Evolutionary conservation across 345 rosid genomes (phyloP).

Genomic region (Psidium guajava): DNA sequence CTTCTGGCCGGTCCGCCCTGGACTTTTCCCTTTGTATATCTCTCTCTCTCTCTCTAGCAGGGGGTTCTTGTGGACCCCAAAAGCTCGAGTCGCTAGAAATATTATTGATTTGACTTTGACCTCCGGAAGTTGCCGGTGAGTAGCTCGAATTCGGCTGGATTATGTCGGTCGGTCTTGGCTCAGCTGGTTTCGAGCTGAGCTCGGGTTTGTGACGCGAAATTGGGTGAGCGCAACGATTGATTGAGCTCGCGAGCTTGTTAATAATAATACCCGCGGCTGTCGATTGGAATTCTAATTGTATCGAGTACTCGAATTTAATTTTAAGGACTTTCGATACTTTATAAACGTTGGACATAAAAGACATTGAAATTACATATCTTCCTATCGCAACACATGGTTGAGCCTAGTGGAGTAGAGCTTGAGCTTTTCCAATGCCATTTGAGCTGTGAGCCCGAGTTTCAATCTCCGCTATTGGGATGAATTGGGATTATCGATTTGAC

Average conservation of each 20-base stretch:
- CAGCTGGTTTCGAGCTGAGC: neutral
- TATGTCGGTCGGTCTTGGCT: neutral
- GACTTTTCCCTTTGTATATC: neutral
- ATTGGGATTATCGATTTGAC: accelerated
- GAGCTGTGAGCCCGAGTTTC: neutral
- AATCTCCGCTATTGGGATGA: neutral
- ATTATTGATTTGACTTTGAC: neutral
- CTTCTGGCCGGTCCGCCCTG: too few relatives aligned
- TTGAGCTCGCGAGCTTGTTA: neutral
- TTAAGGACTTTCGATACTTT: too few relatives aligned
- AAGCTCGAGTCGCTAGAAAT: neutral
- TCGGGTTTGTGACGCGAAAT: neutral
- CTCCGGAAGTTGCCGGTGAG: neutral
- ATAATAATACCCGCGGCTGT: neutral
- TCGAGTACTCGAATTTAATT: neutral
- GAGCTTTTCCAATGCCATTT: neutral
- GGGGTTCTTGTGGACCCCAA: neutral
- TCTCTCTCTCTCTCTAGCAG: neutral
- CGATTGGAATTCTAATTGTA: accelerated
- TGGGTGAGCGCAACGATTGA: accelerated
- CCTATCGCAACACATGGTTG: accelerated
- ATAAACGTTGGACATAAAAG: too few relatives aligned
- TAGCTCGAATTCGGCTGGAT: neutral
- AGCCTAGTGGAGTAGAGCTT: accelerated
- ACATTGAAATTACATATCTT: neutral